A percentile compares a stretch with the other conserved stretches of the same genome.
Conservation (phyloP, 106 monocot species). For the Phalaenopsis aphrodite region DNA sequence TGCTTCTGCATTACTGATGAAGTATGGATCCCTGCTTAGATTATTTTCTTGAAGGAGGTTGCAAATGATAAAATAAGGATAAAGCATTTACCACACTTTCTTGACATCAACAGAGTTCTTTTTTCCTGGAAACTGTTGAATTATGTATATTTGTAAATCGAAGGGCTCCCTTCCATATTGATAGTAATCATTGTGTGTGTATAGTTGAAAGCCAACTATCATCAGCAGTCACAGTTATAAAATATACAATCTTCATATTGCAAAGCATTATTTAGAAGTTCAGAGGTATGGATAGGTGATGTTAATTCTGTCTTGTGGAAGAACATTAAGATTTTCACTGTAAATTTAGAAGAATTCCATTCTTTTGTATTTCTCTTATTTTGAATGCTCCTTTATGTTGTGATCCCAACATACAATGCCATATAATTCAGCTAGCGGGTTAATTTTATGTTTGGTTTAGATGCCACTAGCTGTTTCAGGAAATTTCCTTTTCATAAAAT, state of each 20-base stretch:
- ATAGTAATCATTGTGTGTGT: too few species aligned
- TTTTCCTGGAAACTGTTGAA: neutral
- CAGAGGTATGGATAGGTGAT: neutral
- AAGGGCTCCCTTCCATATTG: neutral
- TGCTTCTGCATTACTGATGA: slow-evolving; percentile 91
- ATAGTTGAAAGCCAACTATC: neutral
- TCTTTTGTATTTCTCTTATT: neutral
- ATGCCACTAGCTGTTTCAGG: neutral
- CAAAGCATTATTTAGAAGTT: neutral
- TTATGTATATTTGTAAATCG: neutral
- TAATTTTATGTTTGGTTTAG: neutral
- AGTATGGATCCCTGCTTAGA: slow-evolving; percentile 27
- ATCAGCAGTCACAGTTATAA: neutral
- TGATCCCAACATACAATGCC: neutral
- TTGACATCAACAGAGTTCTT: neutral
- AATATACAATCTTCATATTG: neutral
- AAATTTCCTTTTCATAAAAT: neutral
- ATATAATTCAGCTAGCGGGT: neutral
- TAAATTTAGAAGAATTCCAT: neutral
- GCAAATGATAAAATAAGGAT: neutral
- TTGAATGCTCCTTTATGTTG: neutral
- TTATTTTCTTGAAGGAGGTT: neutral
- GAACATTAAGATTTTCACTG: neutral
- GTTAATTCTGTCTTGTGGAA: neutral
- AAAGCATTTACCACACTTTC: neutral